Evolutionary conservation across 176 grass and related monocot species (phyloP), one percentile per base, ranked within the genome.

Genomic region (Zoysia japonica): DNA sequence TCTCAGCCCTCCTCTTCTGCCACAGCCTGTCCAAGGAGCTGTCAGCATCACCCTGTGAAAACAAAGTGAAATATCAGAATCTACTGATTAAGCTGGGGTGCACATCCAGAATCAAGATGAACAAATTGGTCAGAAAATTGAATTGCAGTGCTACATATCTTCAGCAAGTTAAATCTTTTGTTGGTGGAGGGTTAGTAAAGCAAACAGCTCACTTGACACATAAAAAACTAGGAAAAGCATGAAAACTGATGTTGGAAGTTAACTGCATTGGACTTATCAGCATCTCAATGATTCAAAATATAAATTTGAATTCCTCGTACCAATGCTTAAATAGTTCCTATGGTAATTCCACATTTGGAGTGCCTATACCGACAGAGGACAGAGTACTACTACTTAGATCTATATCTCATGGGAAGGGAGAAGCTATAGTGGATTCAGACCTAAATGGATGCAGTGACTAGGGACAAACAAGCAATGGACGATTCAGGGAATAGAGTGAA

Each of bases 21-120:
- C 93, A 97, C 68, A 97, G 88, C 93, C 93, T 92, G 69, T 97
- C 93, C 38, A 97, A 67, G 4, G 93, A 89, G 44, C 93, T 49
- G 65, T 97, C 93, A 9, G 90, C 93, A 56, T 93, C 90, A 74
- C 90, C 93, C 93, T 97, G 79, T 17, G 20, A 61, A 47, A 17
- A 68, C 5, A 46, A 47, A 72, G 72, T 17, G 11, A 5, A 2
- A 5, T 28, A 74, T 88, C 38, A 74, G 45, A 85, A 74, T 19
- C 1, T 9, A n/a, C 7, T 50, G 19, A 11, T 40, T 7, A 3
- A 28, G 38, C 0, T 57, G 9, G 36, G 41, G 15, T 47, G 45
- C 8, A 50, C n/a, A 39, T 7, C 28, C 0, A 35, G 28, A 68
- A 66, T 40, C 5, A 47, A 47, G 12, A 1, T 0, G 3, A 9